Conservation (phyloP, 2,329 filamentous ascomycete species). For the Xylariales sp. region DNA sequence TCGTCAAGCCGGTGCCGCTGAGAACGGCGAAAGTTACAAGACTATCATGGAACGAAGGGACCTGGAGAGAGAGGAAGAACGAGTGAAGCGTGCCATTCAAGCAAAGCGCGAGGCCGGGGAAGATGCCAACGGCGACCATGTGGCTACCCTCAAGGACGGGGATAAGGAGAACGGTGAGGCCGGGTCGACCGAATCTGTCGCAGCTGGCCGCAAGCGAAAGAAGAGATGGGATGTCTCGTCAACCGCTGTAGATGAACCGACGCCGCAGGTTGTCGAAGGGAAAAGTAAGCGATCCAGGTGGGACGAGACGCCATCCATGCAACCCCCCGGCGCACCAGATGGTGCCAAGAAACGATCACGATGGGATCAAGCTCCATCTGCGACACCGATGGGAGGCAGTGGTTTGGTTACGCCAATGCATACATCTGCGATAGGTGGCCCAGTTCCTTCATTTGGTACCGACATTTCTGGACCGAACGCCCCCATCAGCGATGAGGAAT, state of each 20-base stretch:
- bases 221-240: constrained; percentile 86
- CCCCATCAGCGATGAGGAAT: constrained; percentile 85
- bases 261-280: constrained; percentile 45
- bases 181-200: constrained; percentile 58
- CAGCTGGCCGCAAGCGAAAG: constrained; percentile 74
- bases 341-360: constrained; percentile 71
- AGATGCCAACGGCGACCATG: constrained; percentile 55
- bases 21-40: constrained; percentile 76
- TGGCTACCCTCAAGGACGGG: constrained; percentile 68
- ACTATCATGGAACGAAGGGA: constrained; percentile 90
- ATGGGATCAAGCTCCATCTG: constrained; percentile 86
- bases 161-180: constrained; percentile 71
- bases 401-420: constrained; percentile 78
- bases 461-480: constrained; percentile 78
- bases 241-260: constrained; percentile 45
- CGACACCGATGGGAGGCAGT: constrained; percentile 68
- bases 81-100: constrained; percentile 74
- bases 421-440: constrained; percentile 55
- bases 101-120: constrained; percentile 59
- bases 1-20: constrained; percentile 59
- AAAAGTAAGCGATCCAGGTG: constrained; percentile 78
- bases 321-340: constrained; percentile 47
- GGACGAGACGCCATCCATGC: constrained; percentile 70
- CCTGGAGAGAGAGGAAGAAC: constrained; percentile 87
- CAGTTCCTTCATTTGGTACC: constrained; percentile 66